A percentile compares a stretch with the other conserved stretches of the same genome.
These are phyloP conservation scores for Leccinum angustisporum DNA, from an alignment of 1,284 basidiomycete species.

Conservation along the genomic window DNA sequence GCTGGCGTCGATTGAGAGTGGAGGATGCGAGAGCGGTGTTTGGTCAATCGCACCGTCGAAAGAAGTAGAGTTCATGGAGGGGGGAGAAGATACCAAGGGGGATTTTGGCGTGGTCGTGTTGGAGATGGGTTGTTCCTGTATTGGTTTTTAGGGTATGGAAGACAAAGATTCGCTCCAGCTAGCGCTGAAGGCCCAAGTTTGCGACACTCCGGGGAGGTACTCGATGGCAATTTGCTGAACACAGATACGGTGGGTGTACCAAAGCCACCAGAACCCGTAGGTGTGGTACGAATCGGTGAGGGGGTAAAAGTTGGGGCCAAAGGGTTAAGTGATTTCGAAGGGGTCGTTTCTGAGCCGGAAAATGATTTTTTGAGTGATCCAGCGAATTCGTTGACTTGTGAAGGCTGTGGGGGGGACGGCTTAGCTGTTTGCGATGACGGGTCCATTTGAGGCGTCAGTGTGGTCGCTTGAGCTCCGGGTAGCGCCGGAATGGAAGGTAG, in stretches of 20 bases:
- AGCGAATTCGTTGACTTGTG: slow-evolving; percentile 4
- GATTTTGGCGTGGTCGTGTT: neutral
- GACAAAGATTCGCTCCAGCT: neutral
- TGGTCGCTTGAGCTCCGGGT: neutral
- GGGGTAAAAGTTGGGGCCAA: slow-evolving; percentile 32
- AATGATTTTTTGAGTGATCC: slow-evolving; percentile 1
- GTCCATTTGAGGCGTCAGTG: slow-evolving; percentile 1
- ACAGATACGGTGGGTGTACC: slow-evolving; percentile 1
- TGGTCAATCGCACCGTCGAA: slow-evolving; percentile 13
- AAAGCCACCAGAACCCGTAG: neutral
- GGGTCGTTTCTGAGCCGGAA: slow-evolving; percentile 7
- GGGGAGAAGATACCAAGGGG: slow-evolving; percentile 17
- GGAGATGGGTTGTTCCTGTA: slow-evolving; percentile 3
- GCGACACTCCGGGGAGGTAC: neutral
- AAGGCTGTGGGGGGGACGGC: neutral
- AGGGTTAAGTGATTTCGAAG: slow-evolving; percentile 26
- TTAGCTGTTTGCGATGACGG: neutral
- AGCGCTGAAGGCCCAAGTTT: neutral
- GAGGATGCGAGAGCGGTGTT: slow-evolving; percentile 23
- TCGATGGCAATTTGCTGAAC: neutral
- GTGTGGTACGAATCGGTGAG: neutral
- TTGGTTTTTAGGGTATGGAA: slow-evolving; percentile 1
- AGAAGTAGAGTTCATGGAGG: slow-evolving; percentile 12
- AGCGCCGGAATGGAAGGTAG: slow-evolving; percentile 1
- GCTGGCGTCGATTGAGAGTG: slow-evolving; percentile 28